Conservation (phyloP, 106 monocot genomes). For the Dioscorea alata region DNA sequence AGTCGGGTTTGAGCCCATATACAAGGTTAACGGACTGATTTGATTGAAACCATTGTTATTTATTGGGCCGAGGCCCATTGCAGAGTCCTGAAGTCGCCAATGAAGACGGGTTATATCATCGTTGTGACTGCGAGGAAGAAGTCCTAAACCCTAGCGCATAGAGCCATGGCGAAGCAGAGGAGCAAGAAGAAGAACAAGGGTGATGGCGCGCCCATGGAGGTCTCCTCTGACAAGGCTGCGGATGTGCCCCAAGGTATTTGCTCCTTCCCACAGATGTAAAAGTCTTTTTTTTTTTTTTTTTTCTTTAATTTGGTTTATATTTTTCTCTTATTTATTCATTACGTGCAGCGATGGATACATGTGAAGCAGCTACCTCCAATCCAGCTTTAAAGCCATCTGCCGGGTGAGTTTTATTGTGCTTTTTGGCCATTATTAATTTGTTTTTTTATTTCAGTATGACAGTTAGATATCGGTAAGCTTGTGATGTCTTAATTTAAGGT, state of each 20-base stretch:
- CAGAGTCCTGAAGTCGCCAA: too few relatives aligned
- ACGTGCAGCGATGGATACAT: conserved; percentile 4
- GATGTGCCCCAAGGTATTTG: background rate
- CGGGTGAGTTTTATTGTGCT: background rate
- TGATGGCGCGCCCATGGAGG: background rate
- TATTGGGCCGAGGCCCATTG: too few relatives aligned
- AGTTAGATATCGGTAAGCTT: too few relatives aligned
- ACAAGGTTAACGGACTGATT: too few relatives aligned
- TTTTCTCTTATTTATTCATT: background rate
- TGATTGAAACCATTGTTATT: too few relatives aligned
- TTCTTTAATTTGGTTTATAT: background rate
- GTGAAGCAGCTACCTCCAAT: background rate
- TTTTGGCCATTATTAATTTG: too few relatives aligned
- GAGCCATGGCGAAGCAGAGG: conserved; percentile 10
- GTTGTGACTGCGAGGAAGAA: background rate
- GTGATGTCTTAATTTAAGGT: too few relatives aligned
- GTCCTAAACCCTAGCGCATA: background rate
- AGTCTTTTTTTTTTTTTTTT: background rate
- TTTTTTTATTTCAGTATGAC: too few relatives aligned
- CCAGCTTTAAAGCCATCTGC: background rate
- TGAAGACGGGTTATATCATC: too few relatives aligned
- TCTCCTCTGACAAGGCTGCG: background rate
- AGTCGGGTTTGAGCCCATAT: too few relatives aligned
- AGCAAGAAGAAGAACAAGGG: conserved; percentile 9
- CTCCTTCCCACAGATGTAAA: background rate